Evolutionary conservation across 495 filamentous ascomycete species (phyloP).

Genomic region (Choiromyces venosus): DNA sequence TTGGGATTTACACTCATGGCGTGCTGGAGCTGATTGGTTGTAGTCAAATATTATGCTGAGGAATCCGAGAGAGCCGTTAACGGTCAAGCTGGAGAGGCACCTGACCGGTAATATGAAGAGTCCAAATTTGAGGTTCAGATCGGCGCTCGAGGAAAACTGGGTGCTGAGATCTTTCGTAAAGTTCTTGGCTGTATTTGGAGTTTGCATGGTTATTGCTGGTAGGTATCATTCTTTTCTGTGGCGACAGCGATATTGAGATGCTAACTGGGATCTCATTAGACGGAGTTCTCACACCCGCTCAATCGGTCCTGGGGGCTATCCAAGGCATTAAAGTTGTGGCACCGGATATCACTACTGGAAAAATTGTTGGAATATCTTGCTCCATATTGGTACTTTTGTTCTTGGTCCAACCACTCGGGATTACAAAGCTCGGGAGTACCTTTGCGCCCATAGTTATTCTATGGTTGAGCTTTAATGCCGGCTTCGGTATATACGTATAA

Average conservation of each 20-base stretch:
- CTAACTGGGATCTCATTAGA: too few species aligned
- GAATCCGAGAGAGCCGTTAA: slow-evolving; percentile 51
- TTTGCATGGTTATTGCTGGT: slow-evolving; percentile 64
- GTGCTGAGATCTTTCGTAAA: slow-evolving; percentile 55
- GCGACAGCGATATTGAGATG: too few species aligned
- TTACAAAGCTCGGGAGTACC: slow-evolving; percentile 55
- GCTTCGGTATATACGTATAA: slow-evolving; percentile 61
- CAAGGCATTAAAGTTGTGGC: slow-evolving; percentile 58
- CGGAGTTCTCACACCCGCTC: slow-evolving; percentile 64
- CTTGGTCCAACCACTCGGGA: slow-evolving; percentile 63
- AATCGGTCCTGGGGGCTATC: slow-evolving; percentile 64
- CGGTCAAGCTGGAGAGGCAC: slow-evolving; percentile 56
- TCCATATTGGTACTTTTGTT: slow-evolving; percentile 66
- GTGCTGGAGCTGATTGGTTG: not conserved
- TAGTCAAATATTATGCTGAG: slow-evolving; percentile 55
- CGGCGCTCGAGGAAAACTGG: slow-evolving; percentile 54
- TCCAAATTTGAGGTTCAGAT: slow-evolving; percentile 52
- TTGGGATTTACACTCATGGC: not conserved
- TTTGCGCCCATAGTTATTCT: slow-evolving; percentile 71
- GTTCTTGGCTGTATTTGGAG: slow-evolving; percentile 63
- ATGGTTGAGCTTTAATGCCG: slow-evolving; percentile 64
- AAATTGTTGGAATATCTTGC: slow-evolving; percentile 62
- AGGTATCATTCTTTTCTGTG: too few species aligned
- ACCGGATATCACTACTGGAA: slow-evolving; percentile 45
- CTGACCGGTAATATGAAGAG: slow-evolving; percentile 51